These are phyloP conservation scores for Gossypium australe DNA, from an alignment of 345 rosid species.

Conservation along the genomic window DNA sequence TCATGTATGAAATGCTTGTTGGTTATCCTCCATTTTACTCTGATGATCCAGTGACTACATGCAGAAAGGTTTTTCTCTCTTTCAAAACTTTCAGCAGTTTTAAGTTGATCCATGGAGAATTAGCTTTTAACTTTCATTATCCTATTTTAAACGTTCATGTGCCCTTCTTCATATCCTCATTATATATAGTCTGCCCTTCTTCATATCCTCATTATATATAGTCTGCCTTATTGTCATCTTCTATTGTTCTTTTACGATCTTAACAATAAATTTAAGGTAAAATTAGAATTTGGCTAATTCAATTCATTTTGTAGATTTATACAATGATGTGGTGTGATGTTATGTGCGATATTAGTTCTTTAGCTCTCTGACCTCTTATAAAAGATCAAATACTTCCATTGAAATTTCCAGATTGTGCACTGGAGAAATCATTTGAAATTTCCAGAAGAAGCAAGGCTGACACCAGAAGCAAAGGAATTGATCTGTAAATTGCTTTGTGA, in stretches of 20 bases:
- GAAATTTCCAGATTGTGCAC: conserved; percentile 57
- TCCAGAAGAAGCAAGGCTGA: conserved; percentile 77
- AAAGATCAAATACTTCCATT: background rate
- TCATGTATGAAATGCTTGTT: conserved; percentile 21
- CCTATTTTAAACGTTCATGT: background rate
- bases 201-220: background rate
- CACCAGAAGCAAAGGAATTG: conserved; percentile 79
- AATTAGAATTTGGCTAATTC: background rate
- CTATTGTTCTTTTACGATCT: background rate
- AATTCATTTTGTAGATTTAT: background rate
- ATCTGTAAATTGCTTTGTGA: conserved; percentile 76
- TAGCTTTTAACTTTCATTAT: background rate
- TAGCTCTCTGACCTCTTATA: background rate
- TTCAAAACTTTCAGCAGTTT: background rate
- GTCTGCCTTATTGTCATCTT: background rate
- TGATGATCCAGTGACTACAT: conserved; percentile 80
- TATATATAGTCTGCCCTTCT: background rate
- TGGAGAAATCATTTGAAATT: conserved; percentile 80
- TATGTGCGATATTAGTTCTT: background rate
- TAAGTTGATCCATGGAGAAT: background rate
- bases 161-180: background rate
- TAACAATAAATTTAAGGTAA: background rate
- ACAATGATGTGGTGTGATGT: background rate
- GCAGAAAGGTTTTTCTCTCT: conserved; percentile 68
- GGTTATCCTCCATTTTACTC: conserved; percentile 24